phyloP scores from a whole-genome alignment of 2,329 filamentous ascomycete species.

The Aureobasidium sp. region DNA sequence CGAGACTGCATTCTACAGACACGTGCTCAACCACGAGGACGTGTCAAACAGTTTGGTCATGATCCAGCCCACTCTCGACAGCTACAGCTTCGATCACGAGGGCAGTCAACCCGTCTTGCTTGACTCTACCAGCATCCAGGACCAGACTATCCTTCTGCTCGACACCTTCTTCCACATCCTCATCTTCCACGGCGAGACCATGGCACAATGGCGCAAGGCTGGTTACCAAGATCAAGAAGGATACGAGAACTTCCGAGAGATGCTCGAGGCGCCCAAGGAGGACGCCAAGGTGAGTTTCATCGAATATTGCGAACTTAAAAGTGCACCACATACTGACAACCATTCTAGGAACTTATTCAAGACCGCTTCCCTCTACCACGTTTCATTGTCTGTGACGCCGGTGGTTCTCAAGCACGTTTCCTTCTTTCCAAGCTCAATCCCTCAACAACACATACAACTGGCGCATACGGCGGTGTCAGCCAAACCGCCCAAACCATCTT shows the following conservation, averaged over 20 bases:
- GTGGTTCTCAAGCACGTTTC: slow-evolving; percentile 95
- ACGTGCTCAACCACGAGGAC: slow-evolving; percentile 95
- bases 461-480: slow-evolving; percentile 69
- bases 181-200: slow-evolving; percentile 97
- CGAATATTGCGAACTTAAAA: too few species aligned
- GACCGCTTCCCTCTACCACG: slow-evolving; percentile 96
- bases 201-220: slow-evolving; percentile 95
- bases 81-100: slow-evolving; percentile 94
- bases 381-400: slow-evolving; percentile 98
- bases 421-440: slow-evolving; percentile 94
- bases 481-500: slow-evolving; percentile 96
- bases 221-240: slow-evolving; percentile 97
- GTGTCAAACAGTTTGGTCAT: slow-evolving; percentile 94
- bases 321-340: not conserved
- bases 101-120: slow-evolving; percentile 87
- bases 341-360: slow-evolving; percentile 74
- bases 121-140: slow-evolving; percentile 92
- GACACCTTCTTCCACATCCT: slow-evolving; percentile 99
- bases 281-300: slow-evolving; percentile 69
- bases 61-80: slow-evolving; percentile 97
- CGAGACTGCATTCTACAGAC: slow-evolving; percentile 97
- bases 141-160: slow-evolving; percentile 83
- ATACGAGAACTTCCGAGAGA: slow-evolving; percentile 86
- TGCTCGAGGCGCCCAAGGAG: slow-evolving; percentile 90
- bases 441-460: slow-evolving; percentile 90